Evolutionary conservation across 139 green algal species (phyloP).

Genomic region (Dunaliella sp.): DNA sequence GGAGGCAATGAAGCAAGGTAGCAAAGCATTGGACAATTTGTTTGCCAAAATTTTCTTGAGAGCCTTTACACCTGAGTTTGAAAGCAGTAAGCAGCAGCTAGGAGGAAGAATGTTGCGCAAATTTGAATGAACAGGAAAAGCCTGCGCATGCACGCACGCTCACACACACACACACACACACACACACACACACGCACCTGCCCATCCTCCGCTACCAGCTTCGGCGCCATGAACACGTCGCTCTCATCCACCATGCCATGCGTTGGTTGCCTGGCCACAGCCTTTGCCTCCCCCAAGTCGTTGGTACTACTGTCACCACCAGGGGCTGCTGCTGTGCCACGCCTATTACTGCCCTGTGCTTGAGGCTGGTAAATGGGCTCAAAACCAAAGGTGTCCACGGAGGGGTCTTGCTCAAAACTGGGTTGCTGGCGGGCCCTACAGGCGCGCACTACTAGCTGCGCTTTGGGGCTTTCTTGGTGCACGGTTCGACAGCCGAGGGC

Average conservation of each 20-base stretch:
- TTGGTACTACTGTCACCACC: not conserved
- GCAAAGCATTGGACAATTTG: too few species aligned
- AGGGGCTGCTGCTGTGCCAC: not conserved
- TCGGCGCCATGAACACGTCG: conserved; percentile 56
- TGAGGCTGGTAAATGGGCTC: not conserved
- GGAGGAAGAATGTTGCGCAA: too few species aligned
- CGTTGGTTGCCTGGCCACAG: conserved; percentile 22
- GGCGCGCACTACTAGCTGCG: conserved; percentile 67
- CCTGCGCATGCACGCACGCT: too few species aligned
- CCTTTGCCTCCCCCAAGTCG: not conserved
- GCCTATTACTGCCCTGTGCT: conserved; percentile 8
- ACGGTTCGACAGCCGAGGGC: conserved; percentile 79
- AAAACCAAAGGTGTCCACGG: conserved; percentile 11
- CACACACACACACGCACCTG: conserved; percentile 3
- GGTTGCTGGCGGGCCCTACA: not conserved
- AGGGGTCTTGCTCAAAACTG: not conserved
- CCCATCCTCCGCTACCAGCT: conserved; percentile 33
- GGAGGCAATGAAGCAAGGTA: too few species aligned
- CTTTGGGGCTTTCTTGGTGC: conserved; percentile 84
- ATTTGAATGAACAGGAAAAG: too few species aligned
- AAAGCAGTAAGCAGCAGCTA: too few species aligned
- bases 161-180: too few species aligned
- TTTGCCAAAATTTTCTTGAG: too few species aligned
- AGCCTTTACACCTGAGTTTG: too few species aligned
- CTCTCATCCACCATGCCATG: conserved; percentile 44